Conservation (phyloP, 2,329 filamentous ascomycete genomes). For the Alternaria novae-zelandiae region DNA sequence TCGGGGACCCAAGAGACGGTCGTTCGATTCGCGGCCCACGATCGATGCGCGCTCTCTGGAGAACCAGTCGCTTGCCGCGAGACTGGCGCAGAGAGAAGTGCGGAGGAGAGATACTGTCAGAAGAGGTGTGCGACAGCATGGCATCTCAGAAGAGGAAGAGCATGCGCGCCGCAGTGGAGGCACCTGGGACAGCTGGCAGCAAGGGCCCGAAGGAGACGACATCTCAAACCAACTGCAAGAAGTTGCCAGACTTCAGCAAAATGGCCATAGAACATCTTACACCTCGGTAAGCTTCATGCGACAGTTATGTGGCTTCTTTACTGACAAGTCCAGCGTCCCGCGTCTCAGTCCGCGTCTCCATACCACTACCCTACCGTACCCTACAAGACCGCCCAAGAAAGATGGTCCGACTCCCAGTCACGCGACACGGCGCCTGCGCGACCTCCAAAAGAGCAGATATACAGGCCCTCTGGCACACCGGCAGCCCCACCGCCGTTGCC, state of each 20-base stretch:
- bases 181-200: conserved; percentile 61
- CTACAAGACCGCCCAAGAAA: conserved; percentile 45
- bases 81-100: conserved; percentile 45
- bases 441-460: conserved; percentile 42
- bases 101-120: conserved; percentile 40
- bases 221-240: conserved; percentile 61
- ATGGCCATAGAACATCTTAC: conserved; percentile 31
- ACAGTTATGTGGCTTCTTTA: not conserved
- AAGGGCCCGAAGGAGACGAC: conserved; percentile 52
- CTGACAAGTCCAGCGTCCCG: conserved; percentile 32
- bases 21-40: conserved; percentile 35
- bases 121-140: conserved; percentile 63
- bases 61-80: conserved; percentile 41
- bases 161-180: conserved; percentile 61
- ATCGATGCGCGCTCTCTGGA: conserved; percentile 39
- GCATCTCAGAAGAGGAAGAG: conserved; percentile 64
- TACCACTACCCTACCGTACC: conserved; percentile 57
- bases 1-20: conserved; percentile 21
- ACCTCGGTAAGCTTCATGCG: conserved; percentile 26
- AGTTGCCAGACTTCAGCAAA: conserved; percentile 49
- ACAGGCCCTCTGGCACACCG: conserved; percentile 29
- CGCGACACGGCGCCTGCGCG: conserved; percentile 47
- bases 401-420: conserved; percentile 35
- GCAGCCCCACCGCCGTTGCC: conserved; percentile 36
- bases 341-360: conserved; percentile 35